phyloP scores from a whole-genome alignment of 1,139 yeast genomes.

The Entelexis sorbosivorans region DNA sequence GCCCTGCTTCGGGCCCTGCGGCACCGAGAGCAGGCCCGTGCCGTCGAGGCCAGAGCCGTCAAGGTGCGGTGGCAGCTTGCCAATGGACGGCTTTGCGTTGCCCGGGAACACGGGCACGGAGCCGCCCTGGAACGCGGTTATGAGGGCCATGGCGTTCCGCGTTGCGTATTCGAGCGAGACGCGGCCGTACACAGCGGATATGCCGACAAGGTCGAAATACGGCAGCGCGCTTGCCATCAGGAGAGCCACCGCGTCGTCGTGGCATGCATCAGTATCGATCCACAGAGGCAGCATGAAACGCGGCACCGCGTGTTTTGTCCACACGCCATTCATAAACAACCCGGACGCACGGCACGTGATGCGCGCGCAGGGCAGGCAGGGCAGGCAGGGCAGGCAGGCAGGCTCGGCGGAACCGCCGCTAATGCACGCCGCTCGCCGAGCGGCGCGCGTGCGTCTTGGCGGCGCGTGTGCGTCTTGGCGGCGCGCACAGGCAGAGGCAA shows the following conservation, averaged over 20 bases:
- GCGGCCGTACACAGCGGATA: conserved; percentile 77
- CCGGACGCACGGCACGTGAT: too few relatives aligned
- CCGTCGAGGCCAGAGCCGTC: conserved; percentile 83
- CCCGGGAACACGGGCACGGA: conserved; percentile 63
- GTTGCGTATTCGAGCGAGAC: conserved; percentile 60
- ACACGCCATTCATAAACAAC: conserved; percentile 3
- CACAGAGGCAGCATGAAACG: conserved; percentile 30
- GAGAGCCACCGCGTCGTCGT: conserved; percentile 76
- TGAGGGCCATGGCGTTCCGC: conserved; percentile 52
- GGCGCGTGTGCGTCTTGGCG: too few relatives aligned
- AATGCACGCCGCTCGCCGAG: too few relatives aligned
- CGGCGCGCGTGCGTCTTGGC: too few relatives aligned
- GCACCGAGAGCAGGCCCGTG: conserved; percentile 44
- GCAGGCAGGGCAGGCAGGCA: too few relatives aligned
- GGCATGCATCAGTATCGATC: conserved; percentile 94
- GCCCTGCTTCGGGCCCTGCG: conserved; percentile 32
- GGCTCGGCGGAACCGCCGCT: too few relatives aligned
- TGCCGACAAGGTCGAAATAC: conserved; percentile 50
- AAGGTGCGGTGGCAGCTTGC: conserved; percentile 15
- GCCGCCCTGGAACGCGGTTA: conserved; percentile 45
- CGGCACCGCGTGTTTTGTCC: neutral
- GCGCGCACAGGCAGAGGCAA: too few relatives aligned
- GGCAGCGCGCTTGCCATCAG: conserved; percentile 53
- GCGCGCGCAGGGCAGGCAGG: too few relatives aligned
- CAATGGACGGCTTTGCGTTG: conserved; percentile 47